Conservation (phyloP, 768 basidiomycete genomes). For the Trametes cinnabarina region DNA sequence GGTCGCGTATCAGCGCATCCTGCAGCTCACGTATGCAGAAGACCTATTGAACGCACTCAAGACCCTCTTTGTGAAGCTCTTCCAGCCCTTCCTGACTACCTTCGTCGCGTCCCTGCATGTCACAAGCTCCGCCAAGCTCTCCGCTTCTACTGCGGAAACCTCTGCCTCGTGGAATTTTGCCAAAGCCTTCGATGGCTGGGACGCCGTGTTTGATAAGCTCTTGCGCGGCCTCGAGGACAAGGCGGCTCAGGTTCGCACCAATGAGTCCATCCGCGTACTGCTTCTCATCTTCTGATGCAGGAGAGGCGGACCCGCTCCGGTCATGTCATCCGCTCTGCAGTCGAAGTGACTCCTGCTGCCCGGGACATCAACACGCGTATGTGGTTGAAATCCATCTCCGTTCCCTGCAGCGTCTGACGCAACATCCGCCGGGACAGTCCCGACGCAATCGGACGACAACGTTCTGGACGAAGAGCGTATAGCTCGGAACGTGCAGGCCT, state of each 20-base stretch:
- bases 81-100: conserved; percentile 76
- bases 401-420: not conserved
- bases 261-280: not conserved
- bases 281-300: conserved; percentile 34
- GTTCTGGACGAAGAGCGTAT: conserved; percentile 86
- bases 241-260: conserved; percentile 54
- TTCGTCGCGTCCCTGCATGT: conserved; percentile 84
- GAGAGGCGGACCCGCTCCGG: conserved; percentile 71
- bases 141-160: conserved; percentile 33
- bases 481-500: conserved; percentile 84
- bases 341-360: conserved; percentile 46
- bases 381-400: conserved; percentile 15
- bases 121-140: conserved; percentile 43
- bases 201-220: conserved; percentile 73
- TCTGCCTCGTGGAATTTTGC: conserved; percentile 62
- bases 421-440: conserved; percentile 34
- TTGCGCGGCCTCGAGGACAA: conserved; percentile 73
- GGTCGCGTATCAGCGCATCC: conserved; percentile 96
- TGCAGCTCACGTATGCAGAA: conserved; percentile 92
- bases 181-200: conserved; percentile 77
- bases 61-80: conserved; percentile 81
- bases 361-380: conserved; percentile 62
- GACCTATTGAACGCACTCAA: conserved; percentile 81
- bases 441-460: conserved; percentile 47
- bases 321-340: conserved; percentile 33